A percentile compares a stretch with the other conserved stretches of the same genome.
Evolutionary conservation across 495 filamentous ascomycete species (phyloP).

Genomic region (Daldinia childiae): DNA sequence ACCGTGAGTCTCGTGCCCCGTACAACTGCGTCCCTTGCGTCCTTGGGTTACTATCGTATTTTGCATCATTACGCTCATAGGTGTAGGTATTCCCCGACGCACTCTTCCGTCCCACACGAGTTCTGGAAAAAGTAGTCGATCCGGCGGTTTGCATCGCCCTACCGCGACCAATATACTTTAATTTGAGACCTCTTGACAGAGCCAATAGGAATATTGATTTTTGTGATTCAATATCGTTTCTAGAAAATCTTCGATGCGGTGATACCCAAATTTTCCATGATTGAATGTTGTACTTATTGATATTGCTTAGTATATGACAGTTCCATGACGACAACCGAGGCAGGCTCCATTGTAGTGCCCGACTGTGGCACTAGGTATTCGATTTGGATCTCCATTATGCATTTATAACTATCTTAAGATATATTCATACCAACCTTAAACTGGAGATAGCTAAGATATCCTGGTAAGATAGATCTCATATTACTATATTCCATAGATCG

Average conservation of each 20-base stretch:
- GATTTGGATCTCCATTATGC: not conserved
- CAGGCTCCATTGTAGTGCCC: not conserved
- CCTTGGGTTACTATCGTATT: not conserved
- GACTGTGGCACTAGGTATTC: not conserved
- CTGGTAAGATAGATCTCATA: not conserved
- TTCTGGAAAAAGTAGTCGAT: conserved; percentile 8
- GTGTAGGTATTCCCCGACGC: not conserved
- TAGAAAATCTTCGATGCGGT: not conserved
- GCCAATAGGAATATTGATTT: not conserved
- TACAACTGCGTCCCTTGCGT: conserved; percentile 13
- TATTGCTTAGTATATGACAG: not conserved
- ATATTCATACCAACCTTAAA: not conserved
- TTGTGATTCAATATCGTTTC: not conserved
- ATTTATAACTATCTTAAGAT: not conserved
- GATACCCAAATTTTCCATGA: not conserved
- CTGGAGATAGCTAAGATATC: not conserved
- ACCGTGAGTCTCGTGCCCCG: not conserved
- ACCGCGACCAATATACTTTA: conserved; percentile 19
- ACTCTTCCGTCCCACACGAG: not conserved
- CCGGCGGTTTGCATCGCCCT: conserved; percentile 19
- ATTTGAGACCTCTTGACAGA: not conserved
- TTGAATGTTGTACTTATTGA: not conserved
- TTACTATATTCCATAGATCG: not conserved
- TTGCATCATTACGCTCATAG: not conserved
- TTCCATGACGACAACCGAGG: not conserved